A percentile compares a stretch with the other conserved stretches of the same genome.
phyloP scores from a whole-genome alignment of 2,329 filamentous ascomycete genomes.

The Cladosporium phlei region DNA sequence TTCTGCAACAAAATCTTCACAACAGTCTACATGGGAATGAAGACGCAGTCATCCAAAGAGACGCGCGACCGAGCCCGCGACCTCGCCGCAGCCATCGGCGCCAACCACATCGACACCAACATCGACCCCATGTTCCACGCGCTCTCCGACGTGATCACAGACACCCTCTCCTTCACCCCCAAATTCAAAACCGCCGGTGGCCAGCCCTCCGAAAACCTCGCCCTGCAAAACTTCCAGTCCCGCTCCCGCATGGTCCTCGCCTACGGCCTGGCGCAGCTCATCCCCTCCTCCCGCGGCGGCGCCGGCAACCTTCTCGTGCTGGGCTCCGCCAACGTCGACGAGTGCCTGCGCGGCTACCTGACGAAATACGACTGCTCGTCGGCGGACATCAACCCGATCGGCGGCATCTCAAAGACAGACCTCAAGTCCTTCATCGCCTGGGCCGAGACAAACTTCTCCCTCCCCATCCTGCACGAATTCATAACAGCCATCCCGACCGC shows the following conservation, averaged over 20 bases:
- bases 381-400: conserved; percentile 59
- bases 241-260: conserved; percentile 61
- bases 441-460: conserved; percentile 53
- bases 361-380: conserved; percentile 65
- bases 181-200: conserved; percentile 63
- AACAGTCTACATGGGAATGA: conserved; percentile 66
- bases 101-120: conserved; percentile 67
- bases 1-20: conserved; percentile 57
- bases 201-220: conserved; percentile 54
- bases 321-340: conserved; percentile 63
- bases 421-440: conserved; percentile 68
- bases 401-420: conserved; percentile 61
- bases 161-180: conserved; percentile 57
- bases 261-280: conserved; percentile 60
- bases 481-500: conserved; percentile 51
- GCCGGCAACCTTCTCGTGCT: conserved; percentile 61
- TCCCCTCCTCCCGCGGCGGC: conserved; percentile 56
- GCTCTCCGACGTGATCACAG: conserved; percentile 55
- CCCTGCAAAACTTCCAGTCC: conserved; percentile 65
- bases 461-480: conserved; percentile 64
- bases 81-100: conserved; percentile 59
- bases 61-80: conserved; percentile 62
- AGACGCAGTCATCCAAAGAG: conserved; percentile 60
- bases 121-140: conserved; percentile 65
- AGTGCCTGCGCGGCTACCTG: conserved; percentile 54